Percentiles rank a stretch among this genome's conserved stretches.
Evolutionary conservation across 1,284 basidiomycete genomes (phyloP).

Genomic region (Apiotrichum veenhuisii): DNA sequence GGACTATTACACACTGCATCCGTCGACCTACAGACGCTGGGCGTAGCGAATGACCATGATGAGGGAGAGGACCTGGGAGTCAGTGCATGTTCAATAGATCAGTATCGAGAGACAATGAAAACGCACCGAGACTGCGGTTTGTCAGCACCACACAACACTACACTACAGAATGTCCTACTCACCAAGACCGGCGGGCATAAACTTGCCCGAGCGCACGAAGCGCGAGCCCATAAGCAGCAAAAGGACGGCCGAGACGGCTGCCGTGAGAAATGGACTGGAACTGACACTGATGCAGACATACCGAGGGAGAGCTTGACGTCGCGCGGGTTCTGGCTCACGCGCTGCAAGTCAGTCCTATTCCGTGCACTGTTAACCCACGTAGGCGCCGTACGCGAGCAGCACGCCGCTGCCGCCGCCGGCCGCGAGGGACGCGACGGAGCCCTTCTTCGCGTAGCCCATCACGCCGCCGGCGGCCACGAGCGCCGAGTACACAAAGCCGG

Average conservation of each 20-base stretch:
- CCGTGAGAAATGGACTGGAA: too few relatives aligned
- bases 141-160: neutral
- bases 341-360: conserved; percentile 17
- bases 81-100: neutral
- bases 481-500: conserved; percentile 34
- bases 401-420: conserved; percentile 29
- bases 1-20: neutral
- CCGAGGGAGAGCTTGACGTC: conserved; percentile 31
- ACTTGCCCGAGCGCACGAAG: conserved; percentile 35
- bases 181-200: conserved; percentile 46
- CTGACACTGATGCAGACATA: conserved; percentile 9
- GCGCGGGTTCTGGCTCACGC: conserved; percentile 27
- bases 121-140: conserved; percentile 9
- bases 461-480: conserved; percentile 35
- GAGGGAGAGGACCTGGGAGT: conserved; percentile 14
- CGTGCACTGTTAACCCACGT: conserved; percentile 33
- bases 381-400: conserved; percentile 37
- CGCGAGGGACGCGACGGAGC: conserved; percentile 37
- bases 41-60: conserved; percentile 15
- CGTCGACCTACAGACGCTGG: conserved; percentile 4
- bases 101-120: neutral
- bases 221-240: conserved; percentile 32
- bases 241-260: conserved; percentile 26
- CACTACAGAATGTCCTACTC: conserved; percentile 19
- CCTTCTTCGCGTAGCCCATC: conserved; percentile 36